Evolutionary conservation across 257 asterid species (phyloP), one percentile per base, ranked within the genome.

Genomic region (Solanum sparsipilum): DNA sequence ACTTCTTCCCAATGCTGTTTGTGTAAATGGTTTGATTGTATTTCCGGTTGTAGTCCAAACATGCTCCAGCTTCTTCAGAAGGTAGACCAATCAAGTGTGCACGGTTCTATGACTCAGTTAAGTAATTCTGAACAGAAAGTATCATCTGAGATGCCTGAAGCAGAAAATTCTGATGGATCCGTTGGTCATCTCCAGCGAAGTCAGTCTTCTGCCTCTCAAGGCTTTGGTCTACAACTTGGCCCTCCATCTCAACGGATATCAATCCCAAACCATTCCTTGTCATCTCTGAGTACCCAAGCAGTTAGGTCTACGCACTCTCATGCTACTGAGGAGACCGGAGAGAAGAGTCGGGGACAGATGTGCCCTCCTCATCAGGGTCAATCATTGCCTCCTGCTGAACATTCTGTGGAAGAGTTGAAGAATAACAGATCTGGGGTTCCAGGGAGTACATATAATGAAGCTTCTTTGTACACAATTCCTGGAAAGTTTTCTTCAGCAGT

Each of bases 1-100:
- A 18, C 41, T 82, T 56, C 60, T 39, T 82, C 39, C 41, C 44
- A 18, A 21, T 52, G 86, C 86, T 9, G 20, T 82, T 36, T 31
- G 74, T 8, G 84, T 87, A 81, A 13, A 46, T 85, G 87, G 52
- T 56, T 79, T 86, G 87, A 87, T 35, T 87, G 29, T 75, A 56
- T 88, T 76, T 84, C 25, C 88, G 88, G 16, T 87, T 89, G 87
- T 88, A 95, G 98, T 89, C 96, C 93, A 92, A 95, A 94, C 93
- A 96, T 96, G 99, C 93, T 95, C 90, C 98, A 95, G 90, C 98
- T 96, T 92, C 94, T 96, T 89, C 95, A 93, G 91, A 94, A 94
- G 95, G 98, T 93, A 88, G 99, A 96, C 89, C 99, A 94, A 85
- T 92, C 99, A 76, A 88, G 92, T 60, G 93, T 91, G 85, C 91